A percentile compares a stretch with the other conserved stretches of the same genome.
Evolutionary conservation across 1,284 basidiomycete species (phyloP).

Genomic region (Cutaneotrichosporon cutaneum): DNA sequence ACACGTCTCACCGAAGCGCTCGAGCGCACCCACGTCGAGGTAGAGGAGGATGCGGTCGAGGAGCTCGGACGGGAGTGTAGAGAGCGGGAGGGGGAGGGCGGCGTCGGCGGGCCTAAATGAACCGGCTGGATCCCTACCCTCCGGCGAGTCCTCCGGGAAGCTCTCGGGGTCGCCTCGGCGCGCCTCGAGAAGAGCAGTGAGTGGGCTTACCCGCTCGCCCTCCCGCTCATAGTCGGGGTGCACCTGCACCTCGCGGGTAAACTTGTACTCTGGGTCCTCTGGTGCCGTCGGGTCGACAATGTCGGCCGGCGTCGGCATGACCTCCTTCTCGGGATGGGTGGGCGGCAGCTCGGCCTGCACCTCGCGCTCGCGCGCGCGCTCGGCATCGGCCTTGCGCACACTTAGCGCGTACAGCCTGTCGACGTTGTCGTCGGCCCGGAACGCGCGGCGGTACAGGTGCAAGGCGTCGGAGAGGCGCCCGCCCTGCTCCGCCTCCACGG

Average conservation of each 20-base stretch:
- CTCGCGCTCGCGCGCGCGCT: not conserved
- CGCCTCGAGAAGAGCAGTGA: conserved; percentile 15
- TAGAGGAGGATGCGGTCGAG: conserved; percentile 63
- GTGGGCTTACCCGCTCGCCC: not conserved
- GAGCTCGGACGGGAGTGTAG: conserved; percentile 70
- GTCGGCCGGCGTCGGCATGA: conserved; percentile 35
- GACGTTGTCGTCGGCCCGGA: conserved; percentile 62
- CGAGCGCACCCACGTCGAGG: conserved; percentile 65
- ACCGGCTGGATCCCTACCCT: conserved; percentile 1
- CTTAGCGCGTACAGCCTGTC: conserved; percentile 35
- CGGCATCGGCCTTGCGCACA: conserved; percentile 10
- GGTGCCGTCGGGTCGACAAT: conserved; percentile 40
- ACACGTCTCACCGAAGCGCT: conserved; percentile 69
- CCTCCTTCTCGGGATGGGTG: not conserved
- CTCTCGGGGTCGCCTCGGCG: not conserved
- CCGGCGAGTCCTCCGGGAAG: conserved; percentile 5
- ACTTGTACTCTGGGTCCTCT: conserved; percentile 40
- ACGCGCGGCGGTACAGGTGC: conserved; percentile 70
- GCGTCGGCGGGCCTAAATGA: conserved; percentile 71
- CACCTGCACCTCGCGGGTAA: conserved; percentile 47
- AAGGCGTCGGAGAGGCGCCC: conserved; percentile 73
- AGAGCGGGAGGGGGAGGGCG: conserved; percentile 60
- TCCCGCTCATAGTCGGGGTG: conserved; percentile 44
- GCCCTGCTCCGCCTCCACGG: conserved; percentile 68
- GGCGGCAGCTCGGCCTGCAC: not conserved